These are phyloP conservation scores for Trifolium fragiferum DNA, from an alignment of 306 rosid species.

Conservation along the genomic window DNA sequence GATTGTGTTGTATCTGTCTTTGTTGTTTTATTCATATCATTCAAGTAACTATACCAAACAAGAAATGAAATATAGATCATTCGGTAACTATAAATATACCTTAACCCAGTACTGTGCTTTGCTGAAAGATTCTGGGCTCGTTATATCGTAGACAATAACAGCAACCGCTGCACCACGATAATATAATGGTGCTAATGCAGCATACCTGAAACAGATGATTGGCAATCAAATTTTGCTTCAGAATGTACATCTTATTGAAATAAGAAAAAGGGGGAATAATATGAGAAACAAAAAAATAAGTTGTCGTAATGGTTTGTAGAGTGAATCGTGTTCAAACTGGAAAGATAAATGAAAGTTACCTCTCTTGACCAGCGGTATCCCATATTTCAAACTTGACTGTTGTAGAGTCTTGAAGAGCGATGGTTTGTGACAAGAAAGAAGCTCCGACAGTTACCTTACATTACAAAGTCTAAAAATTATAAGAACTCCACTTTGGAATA, in stretches of 20 bases:
- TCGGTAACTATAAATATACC: conserved; percentile 55
- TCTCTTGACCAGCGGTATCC: conserved; percentile 99
- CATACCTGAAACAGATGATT: conserved; percentile 68
- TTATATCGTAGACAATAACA: conserved; percentile 93
- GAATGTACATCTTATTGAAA: conserved; percentile 34
- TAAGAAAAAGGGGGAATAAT: conserved; percentile 1
- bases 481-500: conserved; percentile 32
- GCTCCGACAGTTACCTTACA: conserved; percentile 99
- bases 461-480: conserved; percentile 45
- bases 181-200: conserved; percentile 95
- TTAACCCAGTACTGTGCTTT: conserved; percentile 99
- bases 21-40: conserved; percentile 18
- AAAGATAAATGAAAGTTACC: conserved; percentile 54
- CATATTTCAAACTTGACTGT: conserved; percentile 99
- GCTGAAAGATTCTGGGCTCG: conserved; percentile 87
- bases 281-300: conserved; percentile 10
- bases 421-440: conserved; percentile 97
- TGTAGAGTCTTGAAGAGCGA: conserved; percentile 97
- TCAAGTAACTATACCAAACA: conserved; percentile 12
- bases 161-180: conserved; percentile 98
- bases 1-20: not conserved
- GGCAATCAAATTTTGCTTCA: conserved; percentile 30
- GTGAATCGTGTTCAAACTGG: not conserved
- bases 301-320: not conserved
- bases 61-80: conserved; percentile 22